A percentile compares a stretch with the other conserved stretches of the same genome.
These are phyloP conservation scores for Hebeloma cylindrosporum DNA, from an alignment of 768 basidiomycete genomes.

Conservation along the genomic window DNA sequence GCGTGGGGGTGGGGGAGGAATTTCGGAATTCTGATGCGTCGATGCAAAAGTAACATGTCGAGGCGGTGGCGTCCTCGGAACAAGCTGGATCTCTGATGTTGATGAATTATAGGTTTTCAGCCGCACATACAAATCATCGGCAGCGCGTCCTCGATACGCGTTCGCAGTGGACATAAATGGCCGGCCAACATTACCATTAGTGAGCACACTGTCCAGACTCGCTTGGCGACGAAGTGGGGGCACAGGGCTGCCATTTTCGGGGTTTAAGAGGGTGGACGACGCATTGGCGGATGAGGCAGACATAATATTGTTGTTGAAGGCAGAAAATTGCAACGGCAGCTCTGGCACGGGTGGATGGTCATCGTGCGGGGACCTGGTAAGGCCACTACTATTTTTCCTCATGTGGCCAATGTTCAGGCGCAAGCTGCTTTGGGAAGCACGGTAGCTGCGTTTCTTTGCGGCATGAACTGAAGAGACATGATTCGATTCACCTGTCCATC, in stretches of 20 bases:
- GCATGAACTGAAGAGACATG: conserved; percentile 53
- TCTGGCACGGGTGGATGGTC: conserved; percentile 35
- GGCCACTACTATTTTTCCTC: conserved; percentile 22
- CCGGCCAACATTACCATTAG: conserved; percentile 17
- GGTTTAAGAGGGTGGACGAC: conserved; percentile 21
- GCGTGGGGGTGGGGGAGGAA: conserved; percentile 20
- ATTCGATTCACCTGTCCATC: conserved; percentile 24
- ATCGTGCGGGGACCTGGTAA: conserved; percentile 24
- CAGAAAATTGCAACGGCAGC: conserved; percentile 31
- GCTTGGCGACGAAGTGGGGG: conserved; percentile 19
- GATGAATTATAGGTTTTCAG: conserved; percentile 10
- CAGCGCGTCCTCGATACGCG: conserved; percentile 20
- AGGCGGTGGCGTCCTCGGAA: conserved; percentile 32
- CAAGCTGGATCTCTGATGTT: conserved; percentile 31
- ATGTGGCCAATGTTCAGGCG: conserved; percentile 47
- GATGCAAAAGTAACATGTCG: conserved; percentile 14
- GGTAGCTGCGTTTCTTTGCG: conserved; percentile 62
- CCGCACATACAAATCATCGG: conserved; percentile 29
- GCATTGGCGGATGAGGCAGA: conserved; percentile 21
- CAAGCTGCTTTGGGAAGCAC: conserved; percentile 66
- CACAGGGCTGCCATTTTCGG: conserved; percentile 12
- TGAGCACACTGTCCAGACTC: conserved; percentile 26
- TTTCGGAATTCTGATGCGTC: conserved; percentile 3
- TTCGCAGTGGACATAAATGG: conserved; percentile 10
- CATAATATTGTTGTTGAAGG: conserved; percentile 18